Base-by-base conservation (phyloP, 306 rosid species). In the Hippophae gyantsensis region DNA sequence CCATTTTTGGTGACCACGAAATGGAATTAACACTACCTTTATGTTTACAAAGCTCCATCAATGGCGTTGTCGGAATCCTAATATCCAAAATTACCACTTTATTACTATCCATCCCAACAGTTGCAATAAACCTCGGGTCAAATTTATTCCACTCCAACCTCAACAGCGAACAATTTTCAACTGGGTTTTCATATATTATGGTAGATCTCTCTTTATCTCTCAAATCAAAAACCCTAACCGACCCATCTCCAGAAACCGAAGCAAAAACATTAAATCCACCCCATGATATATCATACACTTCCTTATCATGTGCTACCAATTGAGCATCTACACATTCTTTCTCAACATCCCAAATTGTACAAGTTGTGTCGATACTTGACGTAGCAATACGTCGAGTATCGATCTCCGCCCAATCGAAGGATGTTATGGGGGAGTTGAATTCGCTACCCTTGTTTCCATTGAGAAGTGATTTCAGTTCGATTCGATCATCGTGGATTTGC, bases 101-200 rank as follows among this genome's bases (percentile, higher is more conserved):
- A 48, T 58, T 69, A 57, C 86, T 85, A 54, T 85, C 81, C 71
- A 77, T 60, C 13, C 77, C 94, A 0, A 82, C 84, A 3, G 82
- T 78, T 0, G 82, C 89, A 14, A 85, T 73, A 27, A 79, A 82
- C 54, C 89, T 85, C 0, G 86, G 74, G 32, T 85, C 94, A 26
- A 66, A 78, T 13, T 85, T 85, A 23, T 82, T 80, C 94, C 94
- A 85, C 52, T 85, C 94, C 42, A 85, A 27, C 58, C 86, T 85
- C 54, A 85, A 25, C 65, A 82, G 54, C 0, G 86, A 79, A 57
- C 74, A 54, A 58, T 63, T 72, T 42, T 71, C 80, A 0, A 48
- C 59, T 0, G 86, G 81, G 7, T 82, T 82, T 23, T 85, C 94
- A 58, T 80, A 82, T 7, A 82, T 81, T 59, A 85, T 82, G 13